A percentile compares a stretch with the other conserved stretches of the same genome.
These are phyloP conservation scores for Xylaria sp. DNA, from an alignment of 2,329 filamentous ascomycete genomes.

Conservation along the genomic window DNA sequence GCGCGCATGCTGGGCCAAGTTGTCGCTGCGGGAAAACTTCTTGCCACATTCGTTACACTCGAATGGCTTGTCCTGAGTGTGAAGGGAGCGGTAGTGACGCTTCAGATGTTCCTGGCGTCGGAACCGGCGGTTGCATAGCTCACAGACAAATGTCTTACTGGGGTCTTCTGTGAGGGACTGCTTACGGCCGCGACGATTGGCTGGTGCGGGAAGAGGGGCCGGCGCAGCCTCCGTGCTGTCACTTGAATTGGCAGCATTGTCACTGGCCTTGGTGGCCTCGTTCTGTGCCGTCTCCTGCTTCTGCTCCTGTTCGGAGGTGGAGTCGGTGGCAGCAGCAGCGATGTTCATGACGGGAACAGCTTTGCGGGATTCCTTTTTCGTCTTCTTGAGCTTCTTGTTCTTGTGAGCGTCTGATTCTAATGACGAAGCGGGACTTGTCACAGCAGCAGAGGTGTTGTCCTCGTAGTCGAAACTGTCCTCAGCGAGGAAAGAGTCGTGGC, in stretches of 20 bases:
- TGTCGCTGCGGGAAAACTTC: slow-evolving; percentile 98
- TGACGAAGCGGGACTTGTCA: slow-evolving; percentile 69
- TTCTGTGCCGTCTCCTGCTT: slow-evolving; percentile 52
- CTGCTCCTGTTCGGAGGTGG: slow-evolving; percentile 49
- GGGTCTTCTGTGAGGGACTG: slow-evolving; percentile 98
- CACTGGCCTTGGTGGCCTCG: slow-evolving; percentile 51
- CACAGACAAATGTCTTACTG: slow-evolving; percentile 97
- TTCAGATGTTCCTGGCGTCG: slow-evolving; percentile 98
- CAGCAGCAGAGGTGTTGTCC: slow-evolving; percentile 70
- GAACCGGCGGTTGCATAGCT: slow-evolving; percentile 96
- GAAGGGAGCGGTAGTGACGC: slow-evolving; percentile 96
- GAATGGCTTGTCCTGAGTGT: slow-evolving; percentile 98
- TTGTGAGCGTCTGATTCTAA: slow-evolving; percentile 61
- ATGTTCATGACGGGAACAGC: slow-evolving; percentile 57
- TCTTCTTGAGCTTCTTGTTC: slow-evolving; percentile 68
- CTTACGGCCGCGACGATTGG: slow-evolving; percentile 95
- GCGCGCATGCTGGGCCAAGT: slow-evolving; percentile 93
- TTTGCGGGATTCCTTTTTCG: slow-evolving; percentile 57
- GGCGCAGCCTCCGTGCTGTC: slow-evolving; percentile 59
- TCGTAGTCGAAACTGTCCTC: slow-evolving; percentile 79
- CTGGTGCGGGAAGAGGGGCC: slow-evolving; percentile 63
- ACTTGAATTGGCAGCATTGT: slow-evolving; percentile 52
- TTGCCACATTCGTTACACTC: slow-evolving; percentile 98
- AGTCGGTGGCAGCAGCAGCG: slow-evolving; percentile 48
- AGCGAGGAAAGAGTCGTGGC: slow-evolving; percentile 81